A percentile compares a stretch with the other conserved stretches of the same genome.
These are phyloP conservation scores for Cenchrus americanus DNA, from an alignment of 176 grass and related monocot genomes.

Conservation along the genomic window DNA sequence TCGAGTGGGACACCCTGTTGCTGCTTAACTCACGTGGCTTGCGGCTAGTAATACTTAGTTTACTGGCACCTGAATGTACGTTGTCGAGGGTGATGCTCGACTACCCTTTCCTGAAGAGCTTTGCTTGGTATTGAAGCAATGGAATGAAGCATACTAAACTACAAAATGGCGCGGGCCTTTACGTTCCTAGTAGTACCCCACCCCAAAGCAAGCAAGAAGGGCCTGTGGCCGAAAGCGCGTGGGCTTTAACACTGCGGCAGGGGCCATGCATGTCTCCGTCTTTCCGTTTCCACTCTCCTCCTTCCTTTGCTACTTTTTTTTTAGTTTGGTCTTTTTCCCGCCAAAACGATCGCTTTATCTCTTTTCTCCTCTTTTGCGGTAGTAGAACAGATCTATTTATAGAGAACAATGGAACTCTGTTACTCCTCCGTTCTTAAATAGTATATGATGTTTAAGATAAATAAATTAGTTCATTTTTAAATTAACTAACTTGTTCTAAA, in stretches of 20 bases:
- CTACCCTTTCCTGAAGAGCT: too few relatives aligned
- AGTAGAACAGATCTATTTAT: neutral
- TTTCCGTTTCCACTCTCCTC: neutral
- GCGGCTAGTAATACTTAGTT: too few relatives aligned
- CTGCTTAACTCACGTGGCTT: neutral
- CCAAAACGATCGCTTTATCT: neutral
- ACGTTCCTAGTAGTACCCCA: neutral
- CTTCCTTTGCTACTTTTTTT: too few relatives aligned
- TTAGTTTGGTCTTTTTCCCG: neutral
- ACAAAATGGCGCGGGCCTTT: neutral
- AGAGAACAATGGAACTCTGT: neutral
- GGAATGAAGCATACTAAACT: too few relatives aligned
- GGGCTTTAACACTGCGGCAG: neutral
- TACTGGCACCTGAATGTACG: too few relatives aligned
- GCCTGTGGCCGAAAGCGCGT: constrained; percentile 3
- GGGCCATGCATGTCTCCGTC: neutral
- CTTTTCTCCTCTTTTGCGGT: neutral
- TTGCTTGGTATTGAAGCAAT: too few relatives aligned
- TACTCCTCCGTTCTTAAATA: too few relatives aligned
- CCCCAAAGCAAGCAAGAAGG: neutral
- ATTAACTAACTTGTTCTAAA: too few relatives aligned
- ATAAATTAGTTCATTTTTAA: too few relatives aligned
- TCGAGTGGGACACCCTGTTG: neutral
- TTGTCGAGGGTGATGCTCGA: too few relatives aligned
- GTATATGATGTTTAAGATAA: too few relatives aligned